Percentiles rank a stretch among this genome's conserved stretches.
These are phyloP conservation scores for Aspergillus calidoustus DNA, from an alignment of 2,329 filamentous ascomycete species.

Conservation along the genomic window DNA sequence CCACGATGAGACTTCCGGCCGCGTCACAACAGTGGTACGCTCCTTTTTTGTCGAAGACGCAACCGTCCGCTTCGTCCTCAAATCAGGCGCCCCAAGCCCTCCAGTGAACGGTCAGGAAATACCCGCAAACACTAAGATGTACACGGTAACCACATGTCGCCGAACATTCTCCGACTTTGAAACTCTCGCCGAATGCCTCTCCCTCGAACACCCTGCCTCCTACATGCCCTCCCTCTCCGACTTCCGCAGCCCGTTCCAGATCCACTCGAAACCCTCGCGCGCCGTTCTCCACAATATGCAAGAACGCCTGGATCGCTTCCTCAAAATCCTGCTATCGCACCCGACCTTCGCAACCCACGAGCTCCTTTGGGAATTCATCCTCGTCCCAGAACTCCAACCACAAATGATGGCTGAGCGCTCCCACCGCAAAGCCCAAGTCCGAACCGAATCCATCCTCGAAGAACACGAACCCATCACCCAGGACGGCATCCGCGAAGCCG, in stretches of 20 bases:
- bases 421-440: constrained; percentile 79
- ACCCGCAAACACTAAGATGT: constrained; percentile 70
- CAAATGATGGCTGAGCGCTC: constrained; percentile 90
- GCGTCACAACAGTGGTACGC: constrained; percentile 89
- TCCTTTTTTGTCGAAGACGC: constrained; percentile 98
- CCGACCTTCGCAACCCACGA: constrained; percentile 95
- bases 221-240: constrained; percentile 84
- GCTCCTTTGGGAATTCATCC: constrained; percentile 98
- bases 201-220: constrained; percentile 89
- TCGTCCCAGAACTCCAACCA: constrained; percentile 90
- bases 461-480: constrained; percentile 77
- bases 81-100: constrained; percentile 78
- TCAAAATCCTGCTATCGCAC: constrained; percentile 83
- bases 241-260: constrained; percentile 85
- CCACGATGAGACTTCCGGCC: constrained; percentile 69
- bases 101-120: constrained; percentile 42
- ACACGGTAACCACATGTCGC: constrained; percentile 89
- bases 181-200: constrained; percentile 80
- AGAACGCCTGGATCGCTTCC: constrained; percentile 80
- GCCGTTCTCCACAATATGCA: constrained; percentile 88
- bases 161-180: constrained; percentile 89
- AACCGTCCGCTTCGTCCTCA: constrained; percentile 88
- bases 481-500: constrained; percentile 82
- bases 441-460: constrained; percentile 82
- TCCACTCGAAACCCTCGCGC: constrained; percentile 88